Evolutionary conservation across 495 filamentous ascomycete species (phyloP).

Genomic region (Aspergillus haitiensis): DNA sequence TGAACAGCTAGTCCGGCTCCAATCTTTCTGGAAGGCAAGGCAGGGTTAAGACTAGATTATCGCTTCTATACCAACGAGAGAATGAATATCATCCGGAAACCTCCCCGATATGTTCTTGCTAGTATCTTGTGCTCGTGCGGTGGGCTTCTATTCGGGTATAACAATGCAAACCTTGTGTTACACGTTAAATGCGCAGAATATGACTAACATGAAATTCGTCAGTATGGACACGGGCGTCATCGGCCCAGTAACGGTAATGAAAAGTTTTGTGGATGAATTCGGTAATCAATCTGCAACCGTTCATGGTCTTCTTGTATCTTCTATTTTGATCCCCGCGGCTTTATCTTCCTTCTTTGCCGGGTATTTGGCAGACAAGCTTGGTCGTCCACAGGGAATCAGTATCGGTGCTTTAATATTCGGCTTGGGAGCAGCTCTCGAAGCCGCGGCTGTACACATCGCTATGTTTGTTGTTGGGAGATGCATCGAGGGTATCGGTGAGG

Average conservation of each 20-base stretch:
- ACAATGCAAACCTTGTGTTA: neutral
- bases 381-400: constrained; percentile 52
- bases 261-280: constrained; percentile 49
- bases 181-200: neutral
- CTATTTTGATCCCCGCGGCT: constrained; percentile 62
- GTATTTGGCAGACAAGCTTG: constrained; percentile 58
- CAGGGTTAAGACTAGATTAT: no score
- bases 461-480: constrained; percentile 57
- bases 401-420: constrained; percentile 56
- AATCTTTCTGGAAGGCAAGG: no score
- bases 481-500: constrained; percentile 60
- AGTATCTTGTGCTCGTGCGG: constrained; percentile 25
- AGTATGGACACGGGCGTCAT: constrained; percentile 64
- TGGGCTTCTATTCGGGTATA: constrained; percentile 24
- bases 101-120: constrained; percentile 23
- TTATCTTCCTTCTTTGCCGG: constrained; percentile 63
- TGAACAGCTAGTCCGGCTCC: no score
- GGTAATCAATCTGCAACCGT: constrained; percentile 54
- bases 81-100: constrained; percentile 15
- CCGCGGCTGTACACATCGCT: constrained; percentile 43
- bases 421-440: constrained; percentile 56
- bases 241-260: constrained; percentile 62
- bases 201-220: neutral
- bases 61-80: neutral
- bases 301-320: constrained; percentile 62